Evolutionary conservation across 2,329 filamentous ascomycete species (phyloP).

Genomic region (Pezicula carpinea): DNA sequence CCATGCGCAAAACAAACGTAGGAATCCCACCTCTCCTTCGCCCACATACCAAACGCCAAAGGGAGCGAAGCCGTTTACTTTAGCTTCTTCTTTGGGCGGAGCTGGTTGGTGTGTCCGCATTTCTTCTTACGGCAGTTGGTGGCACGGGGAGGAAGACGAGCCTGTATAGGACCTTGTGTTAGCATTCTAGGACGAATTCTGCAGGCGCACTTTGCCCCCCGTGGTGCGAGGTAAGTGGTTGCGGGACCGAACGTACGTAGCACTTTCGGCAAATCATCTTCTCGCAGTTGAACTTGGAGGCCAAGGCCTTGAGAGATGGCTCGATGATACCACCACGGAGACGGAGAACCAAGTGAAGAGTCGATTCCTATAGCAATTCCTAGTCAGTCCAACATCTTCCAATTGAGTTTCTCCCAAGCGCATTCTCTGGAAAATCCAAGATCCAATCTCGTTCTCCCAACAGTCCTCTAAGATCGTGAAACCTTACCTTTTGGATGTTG

Average conservation of each 20-base stretch:
- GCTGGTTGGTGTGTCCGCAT: constrained; percentile 99
- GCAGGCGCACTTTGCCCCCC: background rate
- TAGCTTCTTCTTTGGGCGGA: constrained; percentile 99
- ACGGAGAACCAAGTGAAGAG: constrained; percentile 96
- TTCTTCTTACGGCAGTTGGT: constrained; percentile 99
- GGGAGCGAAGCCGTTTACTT: constrained; percentile 62
- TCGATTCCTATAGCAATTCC: constrained; percentile 68
- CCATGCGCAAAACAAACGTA: constrained; percentile 16
- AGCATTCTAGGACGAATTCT: constrained; percentile 12
- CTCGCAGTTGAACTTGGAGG: constrained; percentile 99
- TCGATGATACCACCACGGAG: constrained; percentile 99
- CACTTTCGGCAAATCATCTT: constrained; percentile 99
- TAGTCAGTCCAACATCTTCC: constrained; percentile 10
- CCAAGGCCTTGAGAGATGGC: constrained; percentile 96
- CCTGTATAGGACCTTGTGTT: constrained; percentile 34
- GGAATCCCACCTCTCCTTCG: constrained; percentile 10
- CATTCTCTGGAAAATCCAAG: background rate
- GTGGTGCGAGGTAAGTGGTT: background rate
- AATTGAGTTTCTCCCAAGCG: no score
- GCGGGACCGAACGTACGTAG: constrained; percentile 66
- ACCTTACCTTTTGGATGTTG: constrained; percentile 96
- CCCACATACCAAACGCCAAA: constrained; percentile 24
- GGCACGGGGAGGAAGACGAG: constrained; percentile 91
- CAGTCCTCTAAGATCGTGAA: constrained; percentile 4
- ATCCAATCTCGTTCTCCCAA: background rate